Conservation (phyloP, 495 filamentous ascomycete species). For the Mytilinidion resinicola region DNA sequence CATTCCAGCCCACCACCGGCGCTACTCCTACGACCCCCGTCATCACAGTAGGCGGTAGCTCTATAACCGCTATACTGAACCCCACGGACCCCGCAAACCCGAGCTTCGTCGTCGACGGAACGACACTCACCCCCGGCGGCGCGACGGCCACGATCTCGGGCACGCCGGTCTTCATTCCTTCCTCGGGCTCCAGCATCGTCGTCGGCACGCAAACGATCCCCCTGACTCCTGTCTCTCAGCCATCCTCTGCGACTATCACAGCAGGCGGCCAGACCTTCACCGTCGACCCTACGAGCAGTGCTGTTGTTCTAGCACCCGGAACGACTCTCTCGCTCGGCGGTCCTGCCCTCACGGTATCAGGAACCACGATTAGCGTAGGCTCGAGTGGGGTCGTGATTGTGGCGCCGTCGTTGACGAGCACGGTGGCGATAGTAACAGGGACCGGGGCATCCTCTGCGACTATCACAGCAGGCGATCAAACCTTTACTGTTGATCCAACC, state of each 20-base stretch:
- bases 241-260: neutral
- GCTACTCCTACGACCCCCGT: neutral
- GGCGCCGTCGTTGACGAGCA: too few relatives aligned
- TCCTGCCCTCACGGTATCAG: conserved; percentile 5
- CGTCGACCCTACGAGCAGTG: neutral
- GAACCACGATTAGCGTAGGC: conserved; percentile 3
- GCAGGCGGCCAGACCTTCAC: neutral
- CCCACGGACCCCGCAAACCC: conserved; percentile 24
- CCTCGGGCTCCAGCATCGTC: neutral
- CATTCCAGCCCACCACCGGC: neutral
- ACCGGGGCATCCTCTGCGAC: neutral
- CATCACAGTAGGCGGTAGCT: conserved; percentile 27
- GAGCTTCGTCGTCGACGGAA: conserved; percentile 12
- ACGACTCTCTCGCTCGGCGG: conserved; percentile 11
- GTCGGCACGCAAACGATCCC: neutral
- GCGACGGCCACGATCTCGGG: neutral
- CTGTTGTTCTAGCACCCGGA: neutral
- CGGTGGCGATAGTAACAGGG: too few relatives aligned
- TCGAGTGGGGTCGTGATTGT: too few relatives aligned
- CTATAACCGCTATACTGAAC: conserved; percentile 13
- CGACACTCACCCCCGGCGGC: neutral
- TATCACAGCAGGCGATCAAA: neutral
- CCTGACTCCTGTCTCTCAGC: neutral
- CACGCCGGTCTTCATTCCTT: neutral
- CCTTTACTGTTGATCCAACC: neutral